Percentiles rank a stretch among this genome's conserved stretches.
These are phyloP conservation scores for Ramularia endophylla DNA, from an alignment of 2,329 filamentous ascomycete genomes.

Conservation along the genomic window DNA sequence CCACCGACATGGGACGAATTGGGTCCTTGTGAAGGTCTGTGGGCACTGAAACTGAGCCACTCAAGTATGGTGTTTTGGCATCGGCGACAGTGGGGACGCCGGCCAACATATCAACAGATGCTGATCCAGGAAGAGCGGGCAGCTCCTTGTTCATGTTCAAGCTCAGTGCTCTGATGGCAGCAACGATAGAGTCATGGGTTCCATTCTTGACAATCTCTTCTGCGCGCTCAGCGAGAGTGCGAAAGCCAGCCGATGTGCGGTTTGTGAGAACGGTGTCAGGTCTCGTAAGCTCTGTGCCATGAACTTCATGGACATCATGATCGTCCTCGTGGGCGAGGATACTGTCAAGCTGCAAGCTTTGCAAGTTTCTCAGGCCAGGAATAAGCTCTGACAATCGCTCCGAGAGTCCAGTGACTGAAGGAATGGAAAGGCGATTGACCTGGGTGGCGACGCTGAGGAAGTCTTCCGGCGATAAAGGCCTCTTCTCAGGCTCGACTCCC, in stretches of 20 bases:
- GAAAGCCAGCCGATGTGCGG: constrained; percentile 33
- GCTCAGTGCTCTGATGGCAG: constrained; percentile 13
- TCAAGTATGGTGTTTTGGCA: constrained; percentile 25
- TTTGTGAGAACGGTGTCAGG: constrained; percentile 31
- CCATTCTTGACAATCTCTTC: constrained; percentile 34
- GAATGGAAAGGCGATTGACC: constrained; percentile 42
- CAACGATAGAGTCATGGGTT: constrained; percentile 31
- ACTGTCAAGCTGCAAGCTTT: constrained; percentile 32
- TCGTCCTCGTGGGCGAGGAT: constrained; percentile 32
- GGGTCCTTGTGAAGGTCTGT: constrained; percentile 22
- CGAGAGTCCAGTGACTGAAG: constrained; percentile 41
- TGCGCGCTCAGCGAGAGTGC: constrained; percentile 32
- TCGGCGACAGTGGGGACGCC: constrained; percentile 15
- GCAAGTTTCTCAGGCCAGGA: constrained; percentile 35
- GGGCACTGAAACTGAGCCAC: constrained; percentile 29
- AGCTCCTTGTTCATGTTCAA: constrained; percentile 31
- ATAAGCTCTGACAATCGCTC: constrained; percentile 42
- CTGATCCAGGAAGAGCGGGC: constrained; percentile 29
- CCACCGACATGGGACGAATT: constrained; percentile 25
- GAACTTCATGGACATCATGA: constrained; percentile 24
- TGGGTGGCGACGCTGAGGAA: constrained; percentile 38
- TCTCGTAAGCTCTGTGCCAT: constrained; percentile 16
- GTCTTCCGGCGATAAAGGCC: constrained; percentile 37
- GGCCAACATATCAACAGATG: constrained; percentile 24
- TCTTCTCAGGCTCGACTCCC: constrained; percentile 16